These are phyloP conservation scores for Parietichytrium sp. DNA, from an alignment of 108 stramenopile genomes.

Conservation along the genomic window DNA sequence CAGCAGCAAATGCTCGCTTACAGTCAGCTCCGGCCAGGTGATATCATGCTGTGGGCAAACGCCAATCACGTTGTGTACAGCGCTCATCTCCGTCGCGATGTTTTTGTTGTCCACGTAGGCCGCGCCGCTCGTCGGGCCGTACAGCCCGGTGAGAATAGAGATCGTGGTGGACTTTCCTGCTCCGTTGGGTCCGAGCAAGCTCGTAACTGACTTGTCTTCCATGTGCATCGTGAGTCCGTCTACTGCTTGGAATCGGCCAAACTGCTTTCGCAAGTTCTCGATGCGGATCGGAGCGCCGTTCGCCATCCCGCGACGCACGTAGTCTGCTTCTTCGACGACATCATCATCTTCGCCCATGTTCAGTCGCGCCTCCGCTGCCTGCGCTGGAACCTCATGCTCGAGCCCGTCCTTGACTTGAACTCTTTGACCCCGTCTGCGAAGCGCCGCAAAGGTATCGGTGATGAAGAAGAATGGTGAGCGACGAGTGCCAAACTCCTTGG, in stretches of 20 bases:
- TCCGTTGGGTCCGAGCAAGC: constrained; percentile 81
- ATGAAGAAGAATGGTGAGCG: constrained; percentile 37
- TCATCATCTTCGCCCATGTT: neutral
- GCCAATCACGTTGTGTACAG: constrained; percentile 54
- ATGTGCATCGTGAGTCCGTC: constrained; percentile 53
- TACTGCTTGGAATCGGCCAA: constrained; percentile 45
- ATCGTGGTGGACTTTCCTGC: constrained; percentile 74
- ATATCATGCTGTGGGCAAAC: constrained; percentile 72
- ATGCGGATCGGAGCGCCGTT: constrained; percentile 38
- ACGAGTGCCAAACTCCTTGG: constrained; percentile 43
- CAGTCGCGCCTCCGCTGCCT: no score
- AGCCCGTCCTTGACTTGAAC: neutral
- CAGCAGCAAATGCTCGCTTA: constrained; percentile 57
- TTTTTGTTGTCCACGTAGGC: constrained; percentile 48
- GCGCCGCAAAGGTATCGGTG: constrained; percentile 35
- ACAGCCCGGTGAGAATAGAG: constrained; percentile 85
- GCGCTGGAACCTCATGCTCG: no score
- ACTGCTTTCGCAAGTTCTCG: constrained; percentile 25
- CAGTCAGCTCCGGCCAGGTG: constrained; percentile 58
- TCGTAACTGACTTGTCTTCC: constrained; percentile 67
- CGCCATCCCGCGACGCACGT: neutral
- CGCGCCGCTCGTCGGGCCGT: constrained; percentile 76
- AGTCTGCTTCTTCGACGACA: neutral
- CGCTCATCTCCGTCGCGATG: neutral
- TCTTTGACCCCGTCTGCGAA: neutral